Evolutionary conservation across 169 alveolate genomes (phyloP).

Genomic region (Perkinsus chesapeaki): DNA sequence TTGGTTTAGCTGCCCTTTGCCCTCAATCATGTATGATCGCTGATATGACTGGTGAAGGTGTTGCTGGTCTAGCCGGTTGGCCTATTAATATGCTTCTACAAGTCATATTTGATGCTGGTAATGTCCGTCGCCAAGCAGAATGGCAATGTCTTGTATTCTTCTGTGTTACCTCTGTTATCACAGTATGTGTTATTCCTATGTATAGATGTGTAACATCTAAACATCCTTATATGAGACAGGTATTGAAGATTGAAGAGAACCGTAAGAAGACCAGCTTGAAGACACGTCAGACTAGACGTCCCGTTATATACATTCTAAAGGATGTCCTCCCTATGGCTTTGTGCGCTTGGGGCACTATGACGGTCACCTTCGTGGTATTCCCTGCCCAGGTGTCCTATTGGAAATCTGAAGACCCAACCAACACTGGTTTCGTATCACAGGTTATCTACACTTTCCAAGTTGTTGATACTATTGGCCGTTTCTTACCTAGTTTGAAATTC

Average conservation of each 20-base stretch:
- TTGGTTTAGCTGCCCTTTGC: not conserved
- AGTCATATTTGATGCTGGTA: not conserved
- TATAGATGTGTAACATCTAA: not conserved
- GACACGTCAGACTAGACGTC: not conserved
- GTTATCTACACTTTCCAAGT: not conserved
- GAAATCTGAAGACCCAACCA: not conserved
- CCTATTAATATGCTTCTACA: not conserved
- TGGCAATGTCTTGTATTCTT: not conserved
- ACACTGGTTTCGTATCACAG: not conserved
- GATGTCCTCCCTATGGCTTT: not conserved
- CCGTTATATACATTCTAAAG: not conserved
- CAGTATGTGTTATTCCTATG: not conserved
- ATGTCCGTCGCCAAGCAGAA: not conserved
- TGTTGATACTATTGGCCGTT: not conserved
- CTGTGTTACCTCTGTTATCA: not conserved
- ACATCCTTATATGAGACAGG: not conserved
- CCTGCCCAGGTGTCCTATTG: not conserved
- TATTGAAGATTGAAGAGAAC: not conserved
- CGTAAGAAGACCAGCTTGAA: not conserved
- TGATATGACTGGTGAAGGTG: conserved; percentile 1
- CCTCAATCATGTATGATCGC: not conserved
- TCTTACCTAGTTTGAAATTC: not conserved
- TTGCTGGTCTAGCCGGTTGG: not conserved
- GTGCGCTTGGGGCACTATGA: not conserved
- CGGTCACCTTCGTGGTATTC: not conserved